Evolutionary conservation across 176 grass and related monocot species (phyloP), one percentile per base, ranked within the genome.

Genomic region (Aegilops sharonensis): DNA sequence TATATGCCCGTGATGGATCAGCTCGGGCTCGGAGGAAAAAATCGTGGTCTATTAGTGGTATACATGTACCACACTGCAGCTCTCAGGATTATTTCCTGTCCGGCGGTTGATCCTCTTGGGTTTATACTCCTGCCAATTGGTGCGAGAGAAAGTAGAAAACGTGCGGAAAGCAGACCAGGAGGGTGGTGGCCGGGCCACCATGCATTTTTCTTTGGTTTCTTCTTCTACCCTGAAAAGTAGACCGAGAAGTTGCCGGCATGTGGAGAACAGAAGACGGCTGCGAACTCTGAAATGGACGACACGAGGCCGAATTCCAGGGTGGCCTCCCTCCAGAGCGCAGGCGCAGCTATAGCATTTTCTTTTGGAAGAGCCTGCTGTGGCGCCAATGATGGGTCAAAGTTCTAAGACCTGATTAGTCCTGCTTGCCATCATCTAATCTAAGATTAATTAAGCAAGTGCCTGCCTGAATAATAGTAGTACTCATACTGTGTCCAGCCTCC

Each of bases 301-400:
- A 88, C 50, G 11, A 42, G 32, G 48, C 62, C 60, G 34, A 20
- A 45, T 77, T 88, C 79, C 72, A 68, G 85, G 78, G 12, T 10
- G 29, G 14, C 37, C 81, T 54, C 20, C 37, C 81, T 54, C 20
- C 31, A 4, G 15, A 65, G 64, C 64, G 12, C 63, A 30, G 27
- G 25, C 24, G 54, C 54, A 7, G 54, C 18, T 21, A 6, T 18
- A 21, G 6, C 80, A 27, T 79, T 79, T 80, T 80, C 8, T 56
- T 63, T 52, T 21, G 21, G 59, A 59, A 23, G n/a, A 11, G 18
- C 5, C 81, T 69, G 2, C 64, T 1, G 34, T 24, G 54, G 5
- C 2, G 4, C 84, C 68, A 36, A 82, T 95, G 50, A 93, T 82
- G 30, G 83, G 91, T 94, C 90, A 84, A 35, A 90, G 85, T 12